Evolutionary conservation across 73 alveolate species (phyloP), one percentile per base, ranked within the genome.

Genomic region (Symbiodinium pilosum): DNA sequence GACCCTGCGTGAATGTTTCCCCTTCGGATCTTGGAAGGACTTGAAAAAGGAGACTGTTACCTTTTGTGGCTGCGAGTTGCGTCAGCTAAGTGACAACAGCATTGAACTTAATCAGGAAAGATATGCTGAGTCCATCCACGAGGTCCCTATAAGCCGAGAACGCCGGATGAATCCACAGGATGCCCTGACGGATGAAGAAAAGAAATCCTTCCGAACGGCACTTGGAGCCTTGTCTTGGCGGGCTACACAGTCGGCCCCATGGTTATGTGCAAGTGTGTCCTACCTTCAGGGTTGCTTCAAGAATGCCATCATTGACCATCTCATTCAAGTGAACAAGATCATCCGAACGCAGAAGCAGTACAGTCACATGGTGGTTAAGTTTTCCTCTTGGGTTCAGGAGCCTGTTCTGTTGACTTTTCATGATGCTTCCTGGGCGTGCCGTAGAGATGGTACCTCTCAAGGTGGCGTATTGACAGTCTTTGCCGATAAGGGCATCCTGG

Each of bases 191-290:
- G 38, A 36, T 75, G 38, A 43, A 12, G 89, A 39, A 4, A n/a
- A n/a, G n/a, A n/a, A n/a, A n/a, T n/a, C n/a, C n/a, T n/a, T n/a
- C n/a, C n/a, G n/a, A n/a, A n/a, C n/a, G n/a, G 89, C 24, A 2
- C 64, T 83, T 4, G 89, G 89, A 2, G 89, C 68, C 32, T 39
- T 83, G 89, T 4, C 89, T 38, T 83, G 89, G 89, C 30, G 89
- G 24, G 11, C 89, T 3, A 83, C 89, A 2, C 89, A 83, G 36
- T 40, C 89, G 11, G 9, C 51, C 5, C 89, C 89, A 4, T 83
- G 89, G 89, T 9, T 83, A 6, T 34, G 51, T 3, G 89, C 89
- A 6, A 83, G 89, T 26, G 89, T 39, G n/a, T 83, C 89, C 4
- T 7, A 5, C 14, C 64, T 83, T 2, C 89, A 83, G 89, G 89